Evolutionary conservation across 768 basidiomycete genomes (phyloP), one percentile per base, ranked within the genome.

Genomic region (Boletus rex-veris): DNA sequence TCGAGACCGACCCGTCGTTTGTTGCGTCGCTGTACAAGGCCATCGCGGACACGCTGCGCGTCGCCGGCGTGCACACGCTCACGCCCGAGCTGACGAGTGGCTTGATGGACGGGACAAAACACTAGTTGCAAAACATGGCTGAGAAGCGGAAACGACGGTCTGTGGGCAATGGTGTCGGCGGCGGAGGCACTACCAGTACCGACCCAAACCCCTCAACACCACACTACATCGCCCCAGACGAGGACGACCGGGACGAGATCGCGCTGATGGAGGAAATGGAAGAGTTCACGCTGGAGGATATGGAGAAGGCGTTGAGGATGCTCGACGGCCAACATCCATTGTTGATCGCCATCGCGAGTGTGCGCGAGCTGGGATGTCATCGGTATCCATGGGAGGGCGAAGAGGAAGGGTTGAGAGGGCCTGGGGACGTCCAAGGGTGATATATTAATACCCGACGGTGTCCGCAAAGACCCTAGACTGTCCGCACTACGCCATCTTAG

Each of bases 231-330:
- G 39, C n/a, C 2, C 48, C 28, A 4, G 62, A 55, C 41, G 74
- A 75, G 51, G 80, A 83, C 50, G 86, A 90, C 47, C 73, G 74
- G 53, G 87, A 90, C 57, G 88, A 91, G 58, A 70, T 88, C 59
- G 80, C 80, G 66, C 66, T 90, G 49, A 64, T 88, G 37, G 88
- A 92, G 68, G 89, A 92, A 75, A 84, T 90, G 72, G 90, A 90
- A 66, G 88, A 88, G 52, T 90, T 86, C 63, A 85, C 83, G 59
- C 65, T 90, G 58, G 88, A 90, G 65, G 90, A 90, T 65, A 89
- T 91, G 83, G 78, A 72, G 42, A 85, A 81, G 75, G 75, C 86
- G 70, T 62, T 90, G 49, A 57, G 61, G 40, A 57, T 73, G 55
- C 72, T 91, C 51, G 85, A 89, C 58, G 58, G 69, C 24, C 77